A percentile compares a stretch with the other conserved stretches of the same genome.
Evolutionary conservation across 2,329 filamentous ascomycete species (phyloP).

Genomic region (Tolypocladium album): DNA sequence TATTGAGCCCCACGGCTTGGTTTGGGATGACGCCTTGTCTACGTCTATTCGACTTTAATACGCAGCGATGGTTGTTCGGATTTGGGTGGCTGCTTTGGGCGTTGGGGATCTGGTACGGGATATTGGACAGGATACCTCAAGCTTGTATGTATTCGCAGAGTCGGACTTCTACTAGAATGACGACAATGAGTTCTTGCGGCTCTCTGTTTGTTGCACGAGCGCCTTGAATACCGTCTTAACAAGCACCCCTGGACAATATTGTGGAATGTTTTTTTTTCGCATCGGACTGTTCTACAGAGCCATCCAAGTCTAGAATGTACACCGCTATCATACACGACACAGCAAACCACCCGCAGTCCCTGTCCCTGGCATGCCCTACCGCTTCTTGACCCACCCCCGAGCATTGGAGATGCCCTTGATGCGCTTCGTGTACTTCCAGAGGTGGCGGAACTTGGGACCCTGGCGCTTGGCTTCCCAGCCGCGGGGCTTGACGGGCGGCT

Average conservation of each 20-base stretch:
- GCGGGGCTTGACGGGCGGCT: constrained; percentile 47
- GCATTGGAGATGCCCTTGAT: constrained; percentile 36
- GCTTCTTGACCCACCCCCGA: constrained; percentile 29
- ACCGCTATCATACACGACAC: not conserved
- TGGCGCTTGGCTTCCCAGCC: constrained; percentile 58
- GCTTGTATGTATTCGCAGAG: not conserved
- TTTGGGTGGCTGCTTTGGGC: not conserved
- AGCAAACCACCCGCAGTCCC: not conserved
- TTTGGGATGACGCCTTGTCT: not conserved
- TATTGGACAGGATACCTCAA: not conserved
- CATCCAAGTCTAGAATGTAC: not conserved
- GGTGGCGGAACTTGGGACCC: constrained; percentile 51
- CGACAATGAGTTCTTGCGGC: not conserved
- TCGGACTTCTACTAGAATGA: not conserved
- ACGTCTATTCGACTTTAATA: not conserved
- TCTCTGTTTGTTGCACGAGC: not conserved
- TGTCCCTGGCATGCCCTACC: constrained; percentile 9
- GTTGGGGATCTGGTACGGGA: not conserved
- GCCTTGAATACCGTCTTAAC: not conserved
- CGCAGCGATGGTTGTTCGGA: not conserved
- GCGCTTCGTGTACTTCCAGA: constrained; percentile 55
- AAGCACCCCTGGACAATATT: too few relatives aligned
- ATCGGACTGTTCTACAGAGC: not conserved
- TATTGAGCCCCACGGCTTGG: not conserved
- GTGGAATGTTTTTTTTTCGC: not conserved